Conservation (phyloP, 1,139 yeast genomes). For the Geotrichum reessii region DNA sequence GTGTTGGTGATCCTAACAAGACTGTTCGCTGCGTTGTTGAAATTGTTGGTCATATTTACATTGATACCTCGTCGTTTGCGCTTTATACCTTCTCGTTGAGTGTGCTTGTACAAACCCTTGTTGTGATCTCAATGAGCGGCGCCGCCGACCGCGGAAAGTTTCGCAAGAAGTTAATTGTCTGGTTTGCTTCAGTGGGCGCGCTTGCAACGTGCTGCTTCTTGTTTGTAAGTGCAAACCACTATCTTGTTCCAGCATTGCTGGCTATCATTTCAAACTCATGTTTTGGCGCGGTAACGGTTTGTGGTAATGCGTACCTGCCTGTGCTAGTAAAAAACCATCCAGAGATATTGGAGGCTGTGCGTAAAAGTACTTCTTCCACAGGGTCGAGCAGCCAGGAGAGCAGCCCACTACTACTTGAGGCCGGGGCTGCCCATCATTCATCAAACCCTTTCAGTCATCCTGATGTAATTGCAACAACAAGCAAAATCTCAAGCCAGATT, state of each 20-base stretch:
- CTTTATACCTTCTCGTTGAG: slow-evolving; percentile 61
- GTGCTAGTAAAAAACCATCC: slow-evolving; percentile 43
- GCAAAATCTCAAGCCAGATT: slow-evolving; percentile 38
- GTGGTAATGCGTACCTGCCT: slow-evolving; percentile 68
- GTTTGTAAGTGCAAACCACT: slow-evolving; percentile 41
- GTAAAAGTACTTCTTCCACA: slow-evolving; percentile 2
- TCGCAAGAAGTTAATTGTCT: slow-evolving; percentile 48
- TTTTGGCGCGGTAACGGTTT: slow-evolving; percentile 66
- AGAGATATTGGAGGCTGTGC: slow-evolving; percentile 14
- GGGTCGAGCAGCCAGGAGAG: not conserved
- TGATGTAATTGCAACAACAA: slow-evolving; percentile 15
- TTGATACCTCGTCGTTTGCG: slow-evolving; percentile 65
- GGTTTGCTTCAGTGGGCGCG: slow-evolving; percentile 54
- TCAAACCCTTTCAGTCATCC: slow-evolving; percentile 16
- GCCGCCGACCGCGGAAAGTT: slow-evolving; percentile 53
- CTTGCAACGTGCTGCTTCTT: slow-evolving; percentile 46
- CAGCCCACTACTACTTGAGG: slow-evolving; percentile 6
- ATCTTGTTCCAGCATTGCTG: slow-evolving; percentile 50
- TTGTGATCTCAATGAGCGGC: slow-evolving; percentile 64
- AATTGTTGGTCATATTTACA: slow-evolving; percentile 44
- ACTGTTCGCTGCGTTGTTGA: slow-evolving; percentile 40
- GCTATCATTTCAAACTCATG: slow-evolving; percentile 60
- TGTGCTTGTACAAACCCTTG: slow-evolving; percentile 57
- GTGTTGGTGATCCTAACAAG: slow-evolving; percentile 19
- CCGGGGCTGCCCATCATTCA: slow-evolving; percentile 6